Evolutionary conservation across 306 rosid genomes (phyloP), one percentile per base, ranked within the genome.

Genomic region (Begonia fuchsioides): DNA sequence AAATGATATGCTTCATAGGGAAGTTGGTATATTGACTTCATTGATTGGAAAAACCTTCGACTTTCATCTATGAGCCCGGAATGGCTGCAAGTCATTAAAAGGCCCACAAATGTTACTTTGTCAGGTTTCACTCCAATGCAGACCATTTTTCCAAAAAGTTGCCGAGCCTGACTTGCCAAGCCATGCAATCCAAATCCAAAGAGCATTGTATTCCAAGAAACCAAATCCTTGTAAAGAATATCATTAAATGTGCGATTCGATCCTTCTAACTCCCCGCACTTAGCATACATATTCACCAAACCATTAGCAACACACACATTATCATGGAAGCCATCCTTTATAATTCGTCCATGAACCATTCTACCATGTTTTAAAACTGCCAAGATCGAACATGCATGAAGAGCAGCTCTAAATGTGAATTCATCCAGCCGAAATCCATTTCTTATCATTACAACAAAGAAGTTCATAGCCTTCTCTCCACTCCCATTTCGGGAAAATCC

Each of bases 81-180:
- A 53, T 86, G 95, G 62, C 93, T 81, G 67, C 95, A 81, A 67
- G 82, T 72, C 82, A 86, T 73, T 57, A 86, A 68, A 58, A 86
- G 17, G 49, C 95, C 87, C 15, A 79, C 71, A 58, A 81, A 81
- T 55, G 95, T 86, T 40, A 86, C 85, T 60, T 63, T 80, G 63
- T 86, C 95, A 2, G 80, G 85, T 60, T 66, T 76, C 44, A 69
- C 69, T 56, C 82, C 75, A 19, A 44, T 68, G 59, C 54, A 65
- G 39, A 69, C 53, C 95, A 78, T 86, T 56, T 76, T 60, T 57
- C 67, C 57, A 62, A 66, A 81, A 32, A 78, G 32, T 58, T 43
- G 41, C 39, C 73, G 48, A 55, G 78, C 78, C 45, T 61, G 73
- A 39, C 44, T 54, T 15, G 80, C 82, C n/a, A 51, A 32, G 38